phyloP scores from a whole-genome alignment of 2,329 filamentous ascomycete genomes.

The Fusarium siculi region DNA sequence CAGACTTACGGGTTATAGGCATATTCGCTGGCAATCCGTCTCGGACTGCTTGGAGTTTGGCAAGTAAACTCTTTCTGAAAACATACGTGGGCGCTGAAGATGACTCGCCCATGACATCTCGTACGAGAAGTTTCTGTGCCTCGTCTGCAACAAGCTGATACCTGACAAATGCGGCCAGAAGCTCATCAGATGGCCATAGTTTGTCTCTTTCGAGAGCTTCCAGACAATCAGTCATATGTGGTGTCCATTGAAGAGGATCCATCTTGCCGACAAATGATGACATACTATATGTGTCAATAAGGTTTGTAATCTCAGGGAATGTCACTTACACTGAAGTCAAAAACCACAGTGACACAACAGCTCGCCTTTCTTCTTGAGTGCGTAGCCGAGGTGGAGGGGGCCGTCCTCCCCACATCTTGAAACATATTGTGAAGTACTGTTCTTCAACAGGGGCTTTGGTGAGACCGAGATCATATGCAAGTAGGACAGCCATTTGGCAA shows the following conservation, averaged over 20 bases:
- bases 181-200: conserved; percentile 60
- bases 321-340: conserved; percentile 49
- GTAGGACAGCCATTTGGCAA: conserved; percentile 54
- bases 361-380: conserved; percentile 62
- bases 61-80: conserved; percentile 47
- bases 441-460: conserved; percentile 52
- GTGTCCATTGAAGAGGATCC: conserved; percentile 66
- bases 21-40: conserved; percentile 38
- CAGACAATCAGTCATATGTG: conserved; percentile 68
- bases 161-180: conserved; percentile 53
- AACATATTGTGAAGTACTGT: conserved; percentile 49
- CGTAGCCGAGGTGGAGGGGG: conserved; percentile 47
- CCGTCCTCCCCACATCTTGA: conserved; percentile 49
- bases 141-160: conserved; percentile 56
- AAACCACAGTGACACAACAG: conserved; percentile 60
- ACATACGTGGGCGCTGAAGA: conserved; percentile 47
- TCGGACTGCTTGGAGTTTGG: conserved; percentile 44
- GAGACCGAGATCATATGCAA: conserved; percentile 60
- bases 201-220: conserved; percentile 55
- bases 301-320: neutral
- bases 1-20: conserved; percentile 44
- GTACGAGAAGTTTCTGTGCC: conserved; percentile 46
- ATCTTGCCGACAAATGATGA: conserved; percentile 57
- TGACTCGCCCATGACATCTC: conserved; percentile 45
- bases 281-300: conserved; percentile 42